Evolutionary conservation across 192 early-diverging fungal genomes (phyloP), one percentile per base, ranked within the genome.

Genomic region (Coemansia sp.): DNA sequence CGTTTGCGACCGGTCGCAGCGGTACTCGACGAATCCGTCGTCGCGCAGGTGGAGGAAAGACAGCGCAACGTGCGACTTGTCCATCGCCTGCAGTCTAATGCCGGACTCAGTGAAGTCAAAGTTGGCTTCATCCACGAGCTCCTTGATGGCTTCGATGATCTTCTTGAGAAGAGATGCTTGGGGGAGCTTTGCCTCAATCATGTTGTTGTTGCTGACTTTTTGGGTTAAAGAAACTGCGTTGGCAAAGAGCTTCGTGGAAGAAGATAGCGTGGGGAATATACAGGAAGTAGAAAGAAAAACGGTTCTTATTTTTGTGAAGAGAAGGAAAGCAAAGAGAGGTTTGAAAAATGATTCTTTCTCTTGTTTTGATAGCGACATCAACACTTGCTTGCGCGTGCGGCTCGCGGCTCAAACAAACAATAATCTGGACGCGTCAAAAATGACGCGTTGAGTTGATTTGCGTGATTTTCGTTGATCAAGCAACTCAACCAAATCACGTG

Each of bases 11-110:
- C 93, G 85, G 81, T 97, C 97, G 78, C 95, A 97, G 62, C 89
- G 86, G 82, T 91, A 92, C 50, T 90, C 89, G 67, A 90, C 88
- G 68, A 93, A 93, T 10, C 92, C 93, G 40, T 89, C 85, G 17
- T 87, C 73, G 55, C 90, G 85, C 50, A 97, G 84, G 57, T 94
- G 78, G 47, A 97, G 85, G 31, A 92, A 83, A 15, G 95, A 94
- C 20, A 98, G 84, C 14, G 95, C 93, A n/a, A 98, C 91, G 76
- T 98, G 96, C 27, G 96, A 91, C 84, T 91, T 94, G 82, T 98
- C 95, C 97, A 99, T 99, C 58, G 97, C 94, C 84, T 99, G 97
- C 7, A 99, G 85, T 27, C 88, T 85, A 59, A 99, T 93, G 67
- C 97, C 97, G 31, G 90, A 84, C 72, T 97, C 95, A 55, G 23